Evolutionary conservation across 495 filamentous ascomycete genomes (phyloP).

Genomic region (Neurospora sp.): DNA sequence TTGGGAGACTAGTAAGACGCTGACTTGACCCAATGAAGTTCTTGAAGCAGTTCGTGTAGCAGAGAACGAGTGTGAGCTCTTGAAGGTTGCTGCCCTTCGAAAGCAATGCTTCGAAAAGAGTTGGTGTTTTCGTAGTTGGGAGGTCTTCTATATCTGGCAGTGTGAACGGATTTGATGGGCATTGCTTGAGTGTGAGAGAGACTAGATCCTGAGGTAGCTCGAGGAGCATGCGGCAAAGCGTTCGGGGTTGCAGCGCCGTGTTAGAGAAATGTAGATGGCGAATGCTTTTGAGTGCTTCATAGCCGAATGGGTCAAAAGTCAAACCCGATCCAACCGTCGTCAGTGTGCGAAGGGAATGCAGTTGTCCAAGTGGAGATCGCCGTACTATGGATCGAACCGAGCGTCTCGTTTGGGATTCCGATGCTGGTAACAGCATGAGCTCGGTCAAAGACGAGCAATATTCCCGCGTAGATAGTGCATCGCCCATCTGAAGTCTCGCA

Average conservation of each 20-base stretch:
- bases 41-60: not conserved
- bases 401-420: too few relatives aligned
- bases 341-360: too few relatives aligned
- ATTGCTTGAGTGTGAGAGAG: not conserved
- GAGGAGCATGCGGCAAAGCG: not conserved
- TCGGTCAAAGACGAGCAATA: not conserved
- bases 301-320: too few relatives aligned
- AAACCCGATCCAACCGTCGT: rapidly evolving
- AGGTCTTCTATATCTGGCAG: rapidly evolving
- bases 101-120: not conserved
- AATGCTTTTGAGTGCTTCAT: not conserved
- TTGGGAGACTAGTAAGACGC: not conserved
- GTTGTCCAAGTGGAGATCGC: too few relatives aligned
- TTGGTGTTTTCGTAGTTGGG: not conserved
- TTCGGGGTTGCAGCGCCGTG: not conserved
- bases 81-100: not conserved
- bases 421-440: too few relatives aligned
- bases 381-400: too few relatives aligned
- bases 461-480: not conserved
- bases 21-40: not conserved
- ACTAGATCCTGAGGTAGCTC: not conserved
- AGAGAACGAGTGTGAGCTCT: not conserved
- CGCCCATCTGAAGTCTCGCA: too few relatives aligned
- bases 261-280: not conserved
- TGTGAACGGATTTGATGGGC: rapidly evolving